Conservation (phyloP, 2,329 filamentous ascomycete species). For the Gyromitra esculenta region DNA sequence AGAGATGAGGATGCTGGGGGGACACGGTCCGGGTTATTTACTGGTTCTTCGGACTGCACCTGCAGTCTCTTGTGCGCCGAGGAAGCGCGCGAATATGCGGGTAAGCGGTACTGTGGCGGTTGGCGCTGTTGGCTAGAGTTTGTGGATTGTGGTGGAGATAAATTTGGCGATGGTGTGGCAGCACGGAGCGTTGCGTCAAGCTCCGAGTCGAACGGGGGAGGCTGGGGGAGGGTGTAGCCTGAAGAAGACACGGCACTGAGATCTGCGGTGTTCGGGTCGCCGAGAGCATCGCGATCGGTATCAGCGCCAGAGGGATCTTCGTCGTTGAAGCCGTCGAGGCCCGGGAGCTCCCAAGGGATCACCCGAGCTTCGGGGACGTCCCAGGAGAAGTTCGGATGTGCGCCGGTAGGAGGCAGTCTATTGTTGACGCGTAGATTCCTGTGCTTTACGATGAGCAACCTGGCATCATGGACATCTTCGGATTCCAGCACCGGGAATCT, state of each 20-base stretch:
- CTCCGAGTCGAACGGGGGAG: slow-evolving; percentile 30
- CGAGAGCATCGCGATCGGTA: slow-evolving; percentile 41
- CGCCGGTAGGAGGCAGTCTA: slow-evolving; percentile 12
- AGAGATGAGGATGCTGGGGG: slow-evolving; percentile 39
- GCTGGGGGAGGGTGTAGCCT: slow-evolving; percentile 25
- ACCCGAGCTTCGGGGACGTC: slow-evolving; percentile 34
- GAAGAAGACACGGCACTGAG: slow-evolving; percentile 37
- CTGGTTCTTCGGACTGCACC: slow-evolving; percentile 12
- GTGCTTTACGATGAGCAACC: slow-evolving; percentile 9
- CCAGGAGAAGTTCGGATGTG: slow-evolving; percentile 32
- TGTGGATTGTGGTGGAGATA: slow-evolving; percentile 41
- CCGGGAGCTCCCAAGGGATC: slow-evolving; percentile 37
- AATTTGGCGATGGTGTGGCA: slow-evolving; percentile 32
- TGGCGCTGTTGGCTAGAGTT: slow-evolving; percentile 33
- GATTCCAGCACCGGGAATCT: background rate
- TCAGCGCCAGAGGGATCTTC: slow-evolving; percentile 33
- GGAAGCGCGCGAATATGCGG: slow-evolving; percentile 23
- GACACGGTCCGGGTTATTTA: slow-evolving; percentile 19
- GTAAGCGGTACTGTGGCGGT: slow-evolving; percentile 21
- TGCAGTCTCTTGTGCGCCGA: slow-evolving; percentile 8
- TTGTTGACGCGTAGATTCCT: slow-evolving; percentile 43
- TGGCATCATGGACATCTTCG: background rate
- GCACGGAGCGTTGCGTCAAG: slow-evolving; percentile 32
- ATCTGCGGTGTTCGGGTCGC: slow-evolving; percentile 22
- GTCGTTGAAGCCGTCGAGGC: slow-evolving; percentile 33